Evolutionary conservation across 2,329 filamentous ascomycete species (phyloP).

Genomic region (Endoconidiophora polonica): DNA sequence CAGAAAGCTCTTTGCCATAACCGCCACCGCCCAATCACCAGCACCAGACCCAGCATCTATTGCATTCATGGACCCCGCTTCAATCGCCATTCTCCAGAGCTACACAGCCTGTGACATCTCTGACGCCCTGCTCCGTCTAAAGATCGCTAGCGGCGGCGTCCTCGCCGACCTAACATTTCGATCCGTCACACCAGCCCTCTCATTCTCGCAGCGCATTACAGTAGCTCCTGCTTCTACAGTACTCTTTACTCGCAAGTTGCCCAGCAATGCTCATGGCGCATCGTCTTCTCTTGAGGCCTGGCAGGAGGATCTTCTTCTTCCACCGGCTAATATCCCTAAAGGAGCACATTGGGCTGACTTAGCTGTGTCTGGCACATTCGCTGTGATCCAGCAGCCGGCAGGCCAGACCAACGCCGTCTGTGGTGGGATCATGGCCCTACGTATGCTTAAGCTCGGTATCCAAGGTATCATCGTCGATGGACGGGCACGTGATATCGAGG

Average conservation of each 20-base stretch:
- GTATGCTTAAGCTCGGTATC: slow-evolving; percentile 46
- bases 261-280: slow-evolving; percentile 15
- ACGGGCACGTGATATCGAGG: slow-evolving; percentile 47
- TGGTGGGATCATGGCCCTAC: slow-evolving; percentile 59
- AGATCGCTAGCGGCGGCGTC: slow-evolving; percentile 48
- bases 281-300: too few species aligned
- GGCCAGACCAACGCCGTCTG: slow-evolving; percentile 53
- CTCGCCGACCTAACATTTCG: slow-evolving; percentile 37
- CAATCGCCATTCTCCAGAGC: slow-evolving; percentile 17
- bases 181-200: slow-evolving; percentile 7
- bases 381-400: slow-evolving; percentile 48
- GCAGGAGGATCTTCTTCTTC: slow-evolving; percentile 13
- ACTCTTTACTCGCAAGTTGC: slow-evolving; percentile 43
- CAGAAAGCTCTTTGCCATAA: too few species aligned
- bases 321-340: slow-evolving; percentile 33
- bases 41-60: background rate
- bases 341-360: slow-evolving; percentile 54
- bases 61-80: background rate
- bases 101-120: slow-evolving; percentile 44
- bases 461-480: slow-evolving; percentile 51
- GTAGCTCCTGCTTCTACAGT: slow-evolving; percentile 41
- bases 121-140: slow-evolving; percentile 55
- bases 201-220: background rate
- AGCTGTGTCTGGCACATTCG: slow-evolving; percentile 40
- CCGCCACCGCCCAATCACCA: background rate